Evolutionary conservation across 495 filamentous ascomycete genomes (phyloP), one percentile per base, ranked within the genome.

Genomic region (Aspergillus sclerotioniger): DNA sequence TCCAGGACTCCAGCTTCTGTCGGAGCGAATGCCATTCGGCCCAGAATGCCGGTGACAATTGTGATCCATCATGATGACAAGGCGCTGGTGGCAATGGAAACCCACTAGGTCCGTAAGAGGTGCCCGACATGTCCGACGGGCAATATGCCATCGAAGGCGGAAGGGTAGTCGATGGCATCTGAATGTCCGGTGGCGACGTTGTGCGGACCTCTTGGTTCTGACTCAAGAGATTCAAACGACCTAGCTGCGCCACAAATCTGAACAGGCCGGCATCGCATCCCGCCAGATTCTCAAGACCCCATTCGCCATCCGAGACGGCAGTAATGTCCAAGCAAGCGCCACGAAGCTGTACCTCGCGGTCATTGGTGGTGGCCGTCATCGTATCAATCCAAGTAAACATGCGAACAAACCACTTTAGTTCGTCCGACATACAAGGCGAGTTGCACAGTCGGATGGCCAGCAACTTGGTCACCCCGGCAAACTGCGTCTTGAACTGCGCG

Each of bases 311-410:
- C 3, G 85, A 80, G 21, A 80, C 77, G 32, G 85, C 84, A 63
- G 84, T 78, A 72, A 88, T 84, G 53, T 90, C 86, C 25, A 90
- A 67, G 53, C 83, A 85, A 21, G 79, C 80, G 13, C 85, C 87
- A 55, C 86, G 86, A 28, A 98, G 82, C 66, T 96, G 90, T n/a
- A 89, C 83, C 69, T 96, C 93, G 55, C 92, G 85, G 67, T 96
- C 90, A 63, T 97, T 96, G 57, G 96, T 88, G 48, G 89, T 91
- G 28, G 90, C 90, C 0, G 90, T 91, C 76, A 96, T 89, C n/a
- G 91, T 92, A 68, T 96, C 93, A 62, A 95, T 91, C 83, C 92
- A 96, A 15, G 91, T 94, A 66, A 97, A 97, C 66, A 96, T 85
- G n/a, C 90, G 87, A 58, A 96, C 91, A 77, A 96, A 91, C 93